These are phyloP conservation scores for Ophiocordyceps unilateralis DNA, from an alignment of 2,329 filamentous ascomycete species.

Conservation along the genomic window DNA sequence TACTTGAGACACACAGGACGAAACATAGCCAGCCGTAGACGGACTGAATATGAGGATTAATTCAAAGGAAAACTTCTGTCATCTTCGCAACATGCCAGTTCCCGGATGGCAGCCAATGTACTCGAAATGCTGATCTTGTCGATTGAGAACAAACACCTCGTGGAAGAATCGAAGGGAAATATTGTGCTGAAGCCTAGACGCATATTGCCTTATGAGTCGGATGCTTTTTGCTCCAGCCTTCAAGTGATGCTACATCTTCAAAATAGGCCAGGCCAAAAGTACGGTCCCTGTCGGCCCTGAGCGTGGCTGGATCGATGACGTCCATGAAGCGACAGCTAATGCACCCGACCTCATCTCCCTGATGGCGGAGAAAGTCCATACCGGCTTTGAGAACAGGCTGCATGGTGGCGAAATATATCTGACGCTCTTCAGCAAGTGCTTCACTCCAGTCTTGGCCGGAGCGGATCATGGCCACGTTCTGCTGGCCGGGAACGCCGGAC, in stretches of 20 bases:
- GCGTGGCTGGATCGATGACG: slow-evolving; percentile 13
- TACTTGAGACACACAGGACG: too few relatives aligned
- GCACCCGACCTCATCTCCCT: slow-evolving; percentile 24
- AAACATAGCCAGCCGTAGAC: too few relatives aligned
- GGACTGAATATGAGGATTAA: too few relatives aligned
- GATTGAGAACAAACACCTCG: slow-evolving; percentile 20
- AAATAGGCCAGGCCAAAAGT: slow-evolving; percentile 25
- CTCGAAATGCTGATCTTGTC: slow-evolving; percentile 23
- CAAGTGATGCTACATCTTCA: slow-evolving; percentile 20
- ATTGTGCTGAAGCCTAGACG: slow-evolving; percentile 16
- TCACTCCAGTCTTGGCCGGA: slow-evolving; percentile 27
- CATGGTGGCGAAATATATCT: slow-evolving; percentile 25
- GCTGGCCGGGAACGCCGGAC: slow-evolving; percentile 13
- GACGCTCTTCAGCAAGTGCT: slow-evolving; percentile 20
- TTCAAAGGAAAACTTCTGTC: too few relatives aligned
- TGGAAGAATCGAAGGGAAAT: slow-evolving; percentile 18
- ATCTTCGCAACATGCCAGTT: slow-evolving; percentile 12
- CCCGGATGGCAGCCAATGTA: slow-evolving; percentile 21
- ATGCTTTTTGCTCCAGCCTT: slow-evolving; percentile 5
- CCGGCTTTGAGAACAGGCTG: slow-evolving; percentile 23
- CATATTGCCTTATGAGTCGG: slow-evolving; percentile 10
- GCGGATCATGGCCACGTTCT: slow-evolving; percentile 24
- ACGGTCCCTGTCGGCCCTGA: slow-evolving; percentile 11
- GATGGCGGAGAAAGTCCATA: slow-evolving; percentile 25
- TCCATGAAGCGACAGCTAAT: slow-evolving; percentile 26